phyloP scores from a whole-genome alignment of 257 asterid species.

The Solanum sparsipilum region DNA sequence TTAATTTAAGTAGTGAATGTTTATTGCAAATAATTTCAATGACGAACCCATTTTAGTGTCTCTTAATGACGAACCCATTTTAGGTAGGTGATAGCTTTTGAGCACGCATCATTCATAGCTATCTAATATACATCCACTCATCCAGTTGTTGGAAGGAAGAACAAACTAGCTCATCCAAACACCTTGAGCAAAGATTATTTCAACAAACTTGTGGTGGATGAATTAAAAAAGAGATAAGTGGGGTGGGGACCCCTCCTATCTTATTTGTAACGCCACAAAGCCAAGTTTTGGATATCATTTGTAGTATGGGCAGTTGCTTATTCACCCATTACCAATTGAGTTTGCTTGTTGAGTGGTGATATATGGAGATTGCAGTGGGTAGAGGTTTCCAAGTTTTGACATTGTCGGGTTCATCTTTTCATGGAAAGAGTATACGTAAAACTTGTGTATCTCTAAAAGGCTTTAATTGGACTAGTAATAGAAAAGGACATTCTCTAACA shows the following conservation, averaged over 20 bases:
- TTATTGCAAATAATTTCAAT: too few relatives aligned
- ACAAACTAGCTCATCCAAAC: not conserved
- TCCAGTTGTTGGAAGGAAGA: not conserved
- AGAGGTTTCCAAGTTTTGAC: constrained; percentile 46
- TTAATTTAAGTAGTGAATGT: too few relatives aligned
- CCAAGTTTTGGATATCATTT: not conserved
- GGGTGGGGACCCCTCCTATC: not conserved
- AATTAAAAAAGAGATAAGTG: not conserved
- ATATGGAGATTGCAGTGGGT: constrained; percentile 42
- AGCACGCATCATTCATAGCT: not conserved
- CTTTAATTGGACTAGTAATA: constrained; percentile 19
- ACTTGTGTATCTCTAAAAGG: constrained; percentile 16
- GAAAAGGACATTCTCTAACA: constrained; percentile 8
- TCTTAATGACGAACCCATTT: too few relatives aligned
- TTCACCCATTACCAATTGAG: not conserved
- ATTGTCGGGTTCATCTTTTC: constrained; percentile 22
- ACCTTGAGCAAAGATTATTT: not conserved
- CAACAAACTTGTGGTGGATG: not conserved
- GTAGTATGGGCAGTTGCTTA: not conserved
- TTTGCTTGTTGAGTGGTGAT: not conserved
- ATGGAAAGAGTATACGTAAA: constrained; percentile 16
- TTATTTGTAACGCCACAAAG: not conserved
- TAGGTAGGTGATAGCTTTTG: too few relatives aligned
- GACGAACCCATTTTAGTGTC: too few relatives aligned
- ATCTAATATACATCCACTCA: not conserved